Base-by-base conservation (phyloP, 225 moss, liverwort and hornwort genomes). In the Polytrichum commune region DNA sequence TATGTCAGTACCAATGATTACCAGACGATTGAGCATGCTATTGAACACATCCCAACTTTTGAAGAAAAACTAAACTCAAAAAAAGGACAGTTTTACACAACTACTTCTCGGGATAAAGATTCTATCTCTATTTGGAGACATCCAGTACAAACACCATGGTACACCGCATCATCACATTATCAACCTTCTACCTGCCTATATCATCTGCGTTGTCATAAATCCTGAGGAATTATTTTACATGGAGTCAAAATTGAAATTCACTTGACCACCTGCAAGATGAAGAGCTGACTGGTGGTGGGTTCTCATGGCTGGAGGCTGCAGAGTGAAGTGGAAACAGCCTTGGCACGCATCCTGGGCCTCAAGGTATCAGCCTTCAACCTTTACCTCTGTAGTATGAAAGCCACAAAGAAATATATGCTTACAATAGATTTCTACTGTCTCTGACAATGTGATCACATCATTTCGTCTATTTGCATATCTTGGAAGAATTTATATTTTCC, bases 311-410 rank as follows among this genome's bases (percentile, higher is more conserved):
- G 58, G n/a, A 20, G 66, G 76, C 58, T 29, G 74, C 84, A 90
- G 79, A 77, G 84, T 32, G 91, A 93, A 28, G 89, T 88, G 60
- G 93, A 93, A 80, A 73, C 70, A 62, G 76, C 89, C 1, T 70
- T 93, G 0, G 78, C 87, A 72, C 84, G 96, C 61, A 89, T 96
- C 29, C 78, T 79, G 20, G 78, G 66, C 30, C 67, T 87, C 3
- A 27, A 93, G 91, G 96, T 96, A 73, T 68, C 20, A 71, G 28
- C 46, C 23, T 69, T 1, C 63, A 19, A 28, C 53, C 46, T 19
- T 67, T 67, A 3, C 7, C 29, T 74, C 18, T 23, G 18, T 16
- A 64, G 7, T 53, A 5, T 67, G 18, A 0, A 4, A 1, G 9
- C 28, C 5, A 27, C 4, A 27, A 22, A 18, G 8, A 53, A 53